A percentile compares a stretch with the other conserved stretches of the same genome.
Evolutionary conservation across 2,329 filamentous ascomycete species (phyloP).

Genomic region (Penicillium sp.): DNA sequence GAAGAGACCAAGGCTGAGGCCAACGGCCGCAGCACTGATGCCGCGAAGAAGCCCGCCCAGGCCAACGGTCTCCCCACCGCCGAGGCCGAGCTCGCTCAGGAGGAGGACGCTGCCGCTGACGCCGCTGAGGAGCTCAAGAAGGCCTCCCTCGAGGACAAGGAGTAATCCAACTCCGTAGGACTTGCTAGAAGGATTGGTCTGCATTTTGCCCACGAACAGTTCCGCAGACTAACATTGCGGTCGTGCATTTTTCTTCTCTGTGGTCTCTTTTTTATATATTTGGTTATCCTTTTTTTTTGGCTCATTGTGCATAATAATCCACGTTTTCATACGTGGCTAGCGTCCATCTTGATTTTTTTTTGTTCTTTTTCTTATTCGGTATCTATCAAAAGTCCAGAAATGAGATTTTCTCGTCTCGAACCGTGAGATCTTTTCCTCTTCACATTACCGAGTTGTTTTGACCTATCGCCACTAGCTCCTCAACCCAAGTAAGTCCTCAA

Average conservation of each 20-base stretch:
- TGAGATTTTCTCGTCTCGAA: conserved; percentile 8
- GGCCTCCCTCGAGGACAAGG: conserved; percentile 62
- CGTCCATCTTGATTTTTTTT: conserved; percentile 14
- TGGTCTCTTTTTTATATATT: not conserved
- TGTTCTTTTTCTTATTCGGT: not conserved
- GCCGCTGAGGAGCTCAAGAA: conserved; percentile 64
- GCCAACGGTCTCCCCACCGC: conserved; percentile 58
- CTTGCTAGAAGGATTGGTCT: conserved; percentile 14
- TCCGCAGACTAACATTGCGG: conserved; percentile 30
- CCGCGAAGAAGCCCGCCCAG: conserved; percentile 58
- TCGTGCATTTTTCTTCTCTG: conserved; percentile 30
- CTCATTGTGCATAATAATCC: conserved; percentile 28
- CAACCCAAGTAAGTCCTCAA: not conserved
- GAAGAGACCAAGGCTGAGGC: conserved; percentile 63
- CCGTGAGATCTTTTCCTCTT: not conserved
- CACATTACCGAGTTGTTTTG: not conserved
- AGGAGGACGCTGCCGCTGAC: conserved; percentile 63
- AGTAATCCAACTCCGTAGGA: conserved; percentile 27
- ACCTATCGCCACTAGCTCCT: not conserved
- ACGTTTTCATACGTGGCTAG: conserved; percentile 26
- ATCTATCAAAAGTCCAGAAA: conserved; percentile 21
- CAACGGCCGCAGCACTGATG: conserved; percentile 53
- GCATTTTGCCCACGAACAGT: conserved; percentile 20
- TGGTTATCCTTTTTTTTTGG: conserved; percentile 22
- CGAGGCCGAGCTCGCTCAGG: conserved; percentile 58